Evolutionary conservation across 768 basidiomycete genomes (phyloP), one percentile per base, ranked within the genome.

Genomic region (Tulasnella sp.): DNA sequence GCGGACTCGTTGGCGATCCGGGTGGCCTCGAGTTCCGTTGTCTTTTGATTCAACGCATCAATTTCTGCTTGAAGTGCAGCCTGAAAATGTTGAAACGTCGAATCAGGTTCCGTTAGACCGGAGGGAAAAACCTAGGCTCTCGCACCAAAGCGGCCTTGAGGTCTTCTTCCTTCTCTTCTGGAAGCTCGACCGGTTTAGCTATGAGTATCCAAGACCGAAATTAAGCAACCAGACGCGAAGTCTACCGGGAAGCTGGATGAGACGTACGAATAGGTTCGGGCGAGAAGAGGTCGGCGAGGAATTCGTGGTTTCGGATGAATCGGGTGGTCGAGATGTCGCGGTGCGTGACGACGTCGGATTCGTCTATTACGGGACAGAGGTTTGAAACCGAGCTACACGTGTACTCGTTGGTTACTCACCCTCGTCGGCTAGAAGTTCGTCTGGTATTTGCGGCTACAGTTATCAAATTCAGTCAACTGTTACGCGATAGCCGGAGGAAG

Each of bases 241-340:
- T 36, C 35, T 36, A 65, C 34, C 64, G 22, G 39, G 32, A n/a
- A 34, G 12, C 36, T 34, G 64, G 39, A 42, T 36, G 17, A 14
- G 34, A 67, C 74, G 17, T 68, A 74, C 74, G 62, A 8, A 67
- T 47, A 16, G 74, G 35, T 41, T 75, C 74, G n/a, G 74, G 73
- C 35, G 47, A 63, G 65, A 74, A 74, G 11, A 74, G 26, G 17
- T 74, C 74, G 19, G 74, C 74, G 12, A 74, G 52, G 72, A 75
- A 63, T 44, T 74, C 74, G 42, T 74, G 74, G 42, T 74, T 74
- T 19, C 74, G 63, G 17, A 59, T 74, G 67, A 74, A 74, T n/a
- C 74, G 74, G 16, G 64, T 40, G 11, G 72, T 65, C 5, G 74
- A 74, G 11, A 74, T 40, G 34, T 75, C 52, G 5, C 74, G 72